Conservation (phyloP, 2,329 filamentous ascomycete genomes). For the Clarireedia monteithiana region DNA sequence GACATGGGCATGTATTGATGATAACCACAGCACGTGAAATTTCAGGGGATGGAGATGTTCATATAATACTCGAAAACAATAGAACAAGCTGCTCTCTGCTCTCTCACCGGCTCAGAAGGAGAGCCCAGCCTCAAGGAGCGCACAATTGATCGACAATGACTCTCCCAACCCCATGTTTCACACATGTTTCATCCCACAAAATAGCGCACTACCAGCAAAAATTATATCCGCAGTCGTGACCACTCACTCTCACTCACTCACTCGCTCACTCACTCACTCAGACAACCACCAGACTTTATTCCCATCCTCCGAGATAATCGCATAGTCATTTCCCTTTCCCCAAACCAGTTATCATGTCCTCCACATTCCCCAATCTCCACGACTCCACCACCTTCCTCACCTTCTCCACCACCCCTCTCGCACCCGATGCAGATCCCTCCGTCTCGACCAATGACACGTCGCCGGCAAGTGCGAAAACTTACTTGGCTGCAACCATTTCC, state of each 20-base stretch:
- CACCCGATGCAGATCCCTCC: not conserved
- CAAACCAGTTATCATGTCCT: not conserved
- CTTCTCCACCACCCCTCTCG: constrained; percentile 16
- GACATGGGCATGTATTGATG: not conserved
- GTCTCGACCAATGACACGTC: not conserved
- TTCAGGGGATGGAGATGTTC: not conserved
- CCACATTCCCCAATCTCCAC: constrained; percentile 17
- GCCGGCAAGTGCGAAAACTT: constrained; percentile 1
- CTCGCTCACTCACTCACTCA: too few relatives aligned
- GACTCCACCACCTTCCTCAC: constrained; percentile 17
- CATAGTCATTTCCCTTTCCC: not conserved
- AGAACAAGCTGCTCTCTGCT: not conserved
- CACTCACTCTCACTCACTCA: not conserved
- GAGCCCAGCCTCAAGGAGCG: not conserved
- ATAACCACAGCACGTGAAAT: not conserved
- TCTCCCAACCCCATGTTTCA: not conserved
- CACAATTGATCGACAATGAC: not conserved
- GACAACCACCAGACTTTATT: too few relatives aligned
- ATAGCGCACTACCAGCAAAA: not conserved
- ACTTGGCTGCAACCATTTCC: constrained; percentile 21
- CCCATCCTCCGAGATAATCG: not conserved
- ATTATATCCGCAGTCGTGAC: not conserved
- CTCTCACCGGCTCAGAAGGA: not conserved
- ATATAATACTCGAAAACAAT: not conserved
- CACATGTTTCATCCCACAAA: not conserved